These are phyloP conservation scores for Globisporangium acanthophoron DNA, from an alignment of 352 stramenopile genomes.

Conservation along the genomic window DNA sequence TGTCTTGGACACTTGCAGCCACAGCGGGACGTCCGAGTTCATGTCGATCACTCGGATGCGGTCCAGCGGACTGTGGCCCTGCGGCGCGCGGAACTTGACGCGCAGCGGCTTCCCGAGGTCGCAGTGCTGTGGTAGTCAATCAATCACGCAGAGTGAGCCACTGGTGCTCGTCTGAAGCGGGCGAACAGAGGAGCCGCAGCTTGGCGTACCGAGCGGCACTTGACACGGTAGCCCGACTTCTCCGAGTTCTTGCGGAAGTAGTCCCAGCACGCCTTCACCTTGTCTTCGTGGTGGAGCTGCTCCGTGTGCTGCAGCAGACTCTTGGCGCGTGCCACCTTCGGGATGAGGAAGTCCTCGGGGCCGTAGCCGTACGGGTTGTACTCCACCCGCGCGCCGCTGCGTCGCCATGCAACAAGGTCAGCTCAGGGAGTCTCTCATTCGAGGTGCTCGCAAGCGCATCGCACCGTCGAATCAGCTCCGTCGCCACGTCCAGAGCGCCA, in stretches of 20 bases:
- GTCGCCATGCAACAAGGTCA: neutral
- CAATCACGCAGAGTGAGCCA: neutral
- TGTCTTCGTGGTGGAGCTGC: conserved; percentile 78
- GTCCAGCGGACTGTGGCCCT: conserved; percentile 63
- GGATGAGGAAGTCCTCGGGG: conserved; percentile 79
- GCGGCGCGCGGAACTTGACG: conserved; percentile 69
- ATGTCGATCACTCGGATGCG: conserved; percentile 84
- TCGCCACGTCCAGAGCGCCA: conserved; percentile 63
- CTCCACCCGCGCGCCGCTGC: conserved; percentile 51
- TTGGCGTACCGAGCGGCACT: conserved; percentile 57
- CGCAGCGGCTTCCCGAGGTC: conserved; percentile 77
- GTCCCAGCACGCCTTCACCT: conserved; percentile 69
- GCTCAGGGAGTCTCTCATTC: neutral
- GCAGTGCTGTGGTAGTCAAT: conserved; percentile 40
- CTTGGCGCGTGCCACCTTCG: conserved; percentile 73
- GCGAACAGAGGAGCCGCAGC: neutral
- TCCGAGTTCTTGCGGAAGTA: conserved; percentile 75
- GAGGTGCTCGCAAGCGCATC: neutral
- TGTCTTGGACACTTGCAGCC: conserved; percentile 82
- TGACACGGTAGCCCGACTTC: conserved; percentile 56
- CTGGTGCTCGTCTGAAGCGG: too few relatives aligned
- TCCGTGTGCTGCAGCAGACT: conserved; percentile 85
- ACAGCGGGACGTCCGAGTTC: conserved; percentile 72
- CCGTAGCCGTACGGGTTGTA: conserved; percentile 86
- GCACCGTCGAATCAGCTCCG: conserved; percentile 65